Evolutionary conservation across 2,329 filamentous ascomycete genomes (phyloP), one percentile per base, ranked within the genome.

Genomic region (Calonectria pteridis): DNA sequence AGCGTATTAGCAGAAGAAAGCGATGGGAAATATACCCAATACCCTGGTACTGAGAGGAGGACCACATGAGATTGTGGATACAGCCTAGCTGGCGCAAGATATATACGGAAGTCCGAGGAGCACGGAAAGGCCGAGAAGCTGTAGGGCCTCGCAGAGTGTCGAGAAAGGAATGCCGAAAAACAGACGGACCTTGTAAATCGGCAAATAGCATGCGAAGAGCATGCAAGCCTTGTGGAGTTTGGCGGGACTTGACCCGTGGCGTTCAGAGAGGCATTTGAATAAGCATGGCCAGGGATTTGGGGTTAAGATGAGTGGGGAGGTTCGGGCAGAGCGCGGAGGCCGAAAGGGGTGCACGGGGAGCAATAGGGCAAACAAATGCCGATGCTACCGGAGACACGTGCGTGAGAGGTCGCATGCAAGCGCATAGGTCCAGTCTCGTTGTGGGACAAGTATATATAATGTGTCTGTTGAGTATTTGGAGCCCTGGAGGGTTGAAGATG

Each of bases 11-110:
- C 59, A 23, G 31, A 62, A 68, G 66, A 65, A 40, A 68, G 64
- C 51, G 67, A 64, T 50, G 71, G 72, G 65, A 28, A 73, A 77
- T 73, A 78, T 72, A 74, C 74, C 72, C 71, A 68, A 58, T 40
- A 69, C 71, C 66, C 51, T 67, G 59, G 65, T 68, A 59, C 68
- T 33, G 58, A 46, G 69, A 55, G 28, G 23, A 73, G 49, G 33
- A 49, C 29, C 35, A 29, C 31, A 62, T 40, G 35, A 66, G 37
- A 18, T 35, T 33, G 50, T 58, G 26, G 50, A 18, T 51, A 65
- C 49, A 59, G 26, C 71, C 37, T 35, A 43, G 14, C 40, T 58
- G 35, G 37, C 33, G 31, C 18, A 67, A 50, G 66, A 66, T 59
- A 62, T 46, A 31, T 31, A 69, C 26, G 40, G 50, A 20, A 35